Conservation (phyloP, 495 filamentous ascomycete species). For the Penicillium alfredii region DNA sequence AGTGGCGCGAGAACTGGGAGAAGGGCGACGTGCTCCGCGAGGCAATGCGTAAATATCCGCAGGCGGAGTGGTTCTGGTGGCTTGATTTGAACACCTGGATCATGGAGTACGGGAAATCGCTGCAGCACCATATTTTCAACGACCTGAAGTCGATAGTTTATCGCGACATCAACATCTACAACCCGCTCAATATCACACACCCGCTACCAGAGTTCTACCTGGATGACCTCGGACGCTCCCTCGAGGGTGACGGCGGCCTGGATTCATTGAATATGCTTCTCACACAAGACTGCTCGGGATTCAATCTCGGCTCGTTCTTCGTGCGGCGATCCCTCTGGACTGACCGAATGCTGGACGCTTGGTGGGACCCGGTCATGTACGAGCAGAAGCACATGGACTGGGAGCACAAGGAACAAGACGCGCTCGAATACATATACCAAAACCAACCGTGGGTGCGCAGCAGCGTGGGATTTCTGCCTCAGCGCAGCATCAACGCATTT, state of each 20-base stretch:
- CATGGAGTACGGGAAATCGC: constrained; percentile 90
- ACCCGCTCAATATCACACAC: constrained; percentile 89
- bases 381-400: constrained; percentile 99
- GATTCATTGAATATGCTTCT: constrained; percentile 81
- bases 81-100: constrained; percentile 95
- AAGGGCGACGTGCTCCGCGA: constrained; percentile 95
- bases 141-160: constrained; percentile 69
- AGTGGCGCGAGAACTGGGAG: constrained; percentile 99
- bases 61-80: constrained; percentile 99
- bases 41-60: constrained; percentile 84
- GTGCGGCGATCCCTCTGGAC: constrained; percentile 78
- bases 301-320: constrained; percentile 97
- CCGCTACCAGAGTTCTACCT: constrained; percentile 68
- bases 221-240: constrained; percentile 62
- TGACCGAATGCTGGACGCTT: constrained; percentile 87
- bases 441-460: constrained; percentile 90
- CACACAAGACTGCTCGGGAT: constrained; percentile 90
- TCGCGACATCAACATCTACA: constrained; percentile 94
- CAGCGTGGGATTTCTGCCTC: constrained; percentile 82
- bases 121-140: constrained; percentile 87
- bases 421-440: constrained; percentile 84
- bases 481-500: constrained; percentile 91
- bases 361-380: constrained; percentile 98
- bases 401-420: constrained; percentile 98
- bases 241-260: constrained; percentile 65